Conservation (phyloP, 1,139 yeast species). For the Diutina sp. region DNA sequence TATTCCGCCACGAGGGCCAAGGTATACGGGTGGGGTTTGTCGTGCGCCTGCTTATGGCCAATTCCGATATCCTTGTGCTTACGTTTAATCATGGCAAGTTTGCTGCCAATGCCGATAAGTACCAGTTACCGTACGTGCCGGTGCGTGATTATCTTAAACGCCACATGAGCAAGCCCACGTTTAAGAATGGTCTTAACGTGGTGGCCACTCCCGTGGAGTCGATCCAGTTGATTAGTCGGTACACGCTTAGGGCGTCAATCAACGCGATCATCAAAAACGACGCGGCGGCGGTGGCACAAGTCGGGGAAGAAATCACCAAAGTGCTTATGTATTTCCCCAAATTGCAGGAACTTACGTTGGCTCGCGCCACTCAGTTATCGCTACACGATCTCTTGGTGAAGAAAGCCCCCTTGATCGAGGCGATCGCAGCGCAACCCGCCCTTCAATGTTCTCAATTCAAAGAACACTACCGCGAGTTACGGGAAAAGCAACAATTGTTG, state of each 20-base stretch:
- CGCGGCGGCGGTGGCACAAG: constrained; percentile 25
- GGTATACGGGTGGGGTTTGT: constrained; percentile 42
- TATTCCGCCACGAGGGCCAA: constrained; percentile 36
- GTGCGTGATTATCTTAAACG: constrained; percentile 13
- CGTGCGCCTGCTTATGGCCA: constrained; percentile 22
- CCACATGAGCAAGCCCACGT: constrained; percentile 18
- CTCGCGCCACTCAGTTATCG: constrained; percentile 32
- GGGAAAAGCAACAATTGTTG: constrained; percentile 32
- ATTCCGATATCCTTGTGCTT: constrained; percentile 20
- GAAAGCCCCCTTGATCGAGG: constrained; percentile 25
- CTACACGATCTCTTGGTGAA: constrained; percentile 39
- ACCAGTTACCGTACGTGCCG: constrained; percentile 44
- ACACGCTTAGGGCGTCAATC: constrained; percentile 27
- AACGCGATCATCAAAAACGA: constrained; percentile 33
- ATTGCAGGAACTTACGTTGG: constrained; percentile 34
- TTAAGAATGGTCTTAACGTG: constrained; percentile 20
- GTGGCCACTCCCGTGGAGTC: constrained; percentile 32
- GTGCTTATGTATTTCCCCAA: constrained; percentile 28
- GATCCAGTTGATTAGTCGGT: constrained; percentile 40
- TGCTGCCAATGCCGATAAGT: constrained; percentile 15
- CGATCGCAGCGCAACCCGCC: constrained; percentile 17
- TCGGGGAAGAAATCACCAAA: constrained; percentile 25
- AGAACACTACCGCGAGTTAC: constrained; percentile 32
- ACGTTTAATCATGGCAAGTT: constrained; percentile 33
- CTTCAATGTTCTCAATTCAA: constrained; percentile 31